Evolutionary conservation across 352 stramenopile genomes (phyloP).

Genomic region (Phytophthora aleatoria): DNA sequence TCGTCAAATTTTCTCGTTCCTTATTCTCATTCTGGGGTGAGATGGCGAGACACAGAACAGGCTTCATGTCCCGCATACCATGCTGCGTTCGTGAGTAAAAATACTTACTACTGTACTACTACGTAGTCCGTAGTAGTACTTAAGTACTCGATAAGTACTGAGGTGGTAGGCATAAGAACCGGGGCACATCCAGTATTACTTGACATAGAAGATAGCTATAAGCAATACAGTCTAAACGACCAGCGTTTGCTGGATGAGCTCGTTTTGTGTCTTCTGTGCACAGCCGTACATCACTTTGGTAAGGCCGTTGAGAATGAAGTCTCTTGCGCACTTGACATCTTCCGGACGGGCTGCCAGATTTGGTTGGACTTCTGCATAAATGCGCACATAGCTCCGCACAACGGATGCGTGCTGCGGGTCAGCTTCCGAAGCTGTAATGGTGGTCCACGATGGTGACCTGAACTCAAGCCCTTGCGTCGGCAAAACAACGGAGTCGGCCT

Average conservation of each 20-base stretch:
- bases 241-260: conserved; percentile 17
- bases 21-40: neutral
- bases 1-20: neutral
- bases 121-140: too few relatives aligned
- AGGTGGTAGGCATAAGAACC: neutral
- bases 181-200: neutral
- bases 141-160: neutral
- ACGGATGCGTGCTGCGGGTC: conserved; percentile 2
- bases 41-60: too few relatives aligned
- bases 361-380: conserved; percentile 23
- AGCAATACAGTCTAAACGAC: conserved; percentile 4
- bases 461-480: conserved; percentile 23
- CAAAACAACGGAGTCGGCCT: conserved; percentile 24
- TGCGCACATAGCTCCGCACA: conserved; percentile 22
- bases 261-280: conserved; percentile 20
- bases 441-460: conserved; percentile 16
- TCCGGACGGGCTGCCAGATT: conserved; percentile 3
- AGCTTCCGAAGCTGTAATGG: conserved; percentile 5
- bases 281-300: conserved; percentile 30
- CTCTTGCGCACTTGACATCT: conserved; percentile 14
- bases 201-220: too few relatives aligned
- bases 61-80: too few relatives aligned
- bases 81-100: too few relatives aligned
- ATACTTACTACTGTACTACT: too few relatives aligned
- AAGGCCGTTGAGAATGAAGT: conserved; percentile 20